A percentile compares a stretch with the other conserved stretches of the same genome.
These are phyloP conservation scores for Ligustrum vulgare DNA, from an alignment of 257 asterid genomes.

Conservation along the genomic window DNA sequence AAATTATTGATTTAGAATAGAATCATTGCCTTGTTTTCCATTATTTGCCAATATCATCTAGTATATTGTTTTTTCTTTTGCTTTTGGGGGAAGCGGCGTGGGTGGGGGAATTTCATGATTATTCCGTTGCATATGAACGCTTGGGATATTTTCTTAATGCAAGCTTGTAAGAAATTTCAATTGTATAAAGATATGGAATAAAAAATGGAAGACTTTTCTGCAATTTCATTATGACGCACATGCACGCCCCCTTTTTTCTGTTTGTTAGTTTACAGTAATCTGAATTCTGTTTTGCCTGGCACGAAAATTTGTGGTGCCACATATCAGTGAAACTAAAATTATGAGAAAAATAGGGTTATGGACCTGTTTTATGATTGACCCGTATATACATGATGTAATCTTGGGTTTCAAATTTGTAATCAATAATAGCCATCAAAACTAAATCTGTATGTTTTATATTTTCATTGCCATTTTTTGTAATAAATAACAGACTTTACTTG, in stretches of 20 bases:
- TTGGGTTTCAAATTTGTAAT: too few relatives aligned
- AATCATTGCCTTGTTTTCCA: not conserved
- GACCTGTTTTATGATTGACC: too few relatives aligned
- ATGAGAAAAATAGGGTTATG: too few relatives aligned
- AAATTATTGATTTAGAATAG: not conserved
- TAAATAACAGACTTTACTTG: not conserved
- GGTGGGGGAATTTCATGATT: not conserved
- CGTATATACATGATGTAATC: too few relatives aligned
- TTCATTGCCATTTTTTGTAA: not conserved
- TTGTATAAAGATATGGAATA: not conserved
- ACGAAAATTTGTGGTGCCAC: too few relatives aligned
- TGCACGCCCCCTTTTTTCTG: not conserved
- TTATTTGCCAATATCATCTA: not conserved
- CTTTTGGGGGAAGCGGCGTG: not conserved
- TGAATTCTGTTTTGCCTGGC: too few relatives aligned
- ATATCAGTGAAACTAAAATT: too few relatives aligned
- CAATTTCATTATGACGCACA: not conserved
- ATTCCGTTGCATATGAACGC: not conserved
- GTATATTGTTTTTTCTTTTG: not conserved
- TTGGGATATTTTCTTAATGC: not conserved
- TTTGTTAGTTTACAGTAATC: not conserved
- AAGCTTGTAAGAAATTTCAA: not conserved
- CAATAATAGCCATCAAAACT: too few relatives aligned
- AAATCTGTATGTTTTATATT: too few relatives aligned
- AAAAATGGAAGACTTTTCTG: not conserved